Base-by-base conservation (phyloP, 768 basidiomycete genomes). In the Leccinum obscurum region DNA sequence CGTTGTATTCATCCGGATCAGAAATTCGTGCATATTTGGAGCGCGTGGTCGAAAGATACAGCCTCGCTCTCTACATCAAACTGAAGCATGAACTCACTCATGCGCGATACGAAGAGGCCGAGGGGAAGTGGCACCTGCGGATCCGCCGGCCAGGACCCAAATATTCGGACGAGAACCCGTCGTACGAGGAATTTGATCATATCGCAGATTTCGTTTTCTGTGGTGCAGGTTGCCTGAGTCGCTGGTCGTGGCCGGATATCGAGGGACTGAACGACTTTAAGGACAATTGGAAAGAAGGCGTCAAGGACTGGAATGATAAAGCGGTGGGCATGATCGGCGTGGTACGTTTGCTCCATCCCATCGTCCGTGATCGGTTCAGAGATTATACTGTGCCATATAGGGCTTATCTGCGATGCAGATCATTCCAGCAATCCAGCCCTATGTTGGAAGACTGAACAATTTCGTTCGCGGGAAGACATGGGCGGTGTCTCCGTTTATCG, bases 231-330 rank as follows among this genome's bases (percentile, higher is more conserved):
- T 63, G 63, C 11, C 68, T 87, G 50, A 85, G 82, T 53, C 71
- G 83, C 7, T 88, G 86, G 86, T 76, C 79, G 28, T 89, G 86
- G 88, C 89, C 88, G 3, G 80, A 85, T 49, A 87, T 89, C 49
- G 69, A 76, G 9, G 87, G 86, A 4, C 68, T 88, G 30, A 71
- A 83, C 15, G 75, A 70, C 8, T 90, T 85, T 72, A 74, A 80
- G 61, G 77, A 69, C 11, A 70, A 77, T 37, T 81, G 79, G 80
- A 68, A 78, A 65, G 79, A 80, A 11, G 80, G 76, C 15, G 77
- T 80, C 8, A 75, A 76, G 58, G 73, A 76, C 24, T 85, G 85
- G 83, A 74, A 72, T 37, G 76, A 80, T 56, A 86, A 85, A 71
- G 75, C 63, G 20, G 81, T 86, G 15, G 85, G 79, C 13, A 79